Percentiles rank a stretch among this genome's conserved stretches.
phyloP scores from a whole-genome alignment of 768 basidiomycete species.

The Termitomyces sp. region DNA sequence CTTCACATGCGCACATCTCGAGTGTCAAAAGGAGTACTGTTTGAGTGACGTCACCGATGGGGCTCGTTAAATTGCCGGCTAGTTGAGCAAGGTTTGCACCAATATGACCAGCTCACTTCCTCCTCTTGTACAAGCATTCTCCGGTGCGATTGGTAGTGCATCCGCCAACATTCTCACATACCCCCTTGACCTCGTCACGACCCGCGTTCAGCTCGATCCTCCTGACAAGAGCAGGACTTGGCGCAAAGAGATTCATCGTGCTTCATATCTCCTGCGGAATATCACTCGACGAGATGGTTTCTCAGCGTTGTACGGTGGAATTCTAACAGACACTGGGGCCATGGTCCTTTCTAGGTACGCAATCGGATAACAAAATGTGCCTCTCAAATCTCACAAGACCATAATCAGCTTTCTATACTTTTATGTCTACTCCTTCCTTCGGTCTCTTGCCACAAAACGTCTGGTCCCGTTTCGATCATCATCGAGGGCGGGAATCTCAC shows the following conservation, averaged over 20 bases:
- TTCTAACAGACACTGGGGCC: neutral
- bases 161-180: conserved; percentile 49
- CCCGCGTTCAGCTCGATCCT: conserved; percentile 42
- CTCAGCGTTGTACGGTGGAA: neutral
- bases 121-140: conserved; percentile 38
- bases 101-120: conserved; percentile 58
- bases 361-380: neutral
- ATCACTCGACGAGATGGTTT: neutral
- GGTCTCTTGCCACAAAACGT: neutral
- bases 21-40: too few species aligned
- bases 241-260: neutral
- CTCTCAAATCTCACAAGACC: neutral
- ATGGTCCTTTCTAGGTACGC: neutral
- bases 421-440: neutral
- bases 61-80: neutral
- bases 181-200: conserved; percentile 57
- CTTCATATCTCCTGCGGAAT: neutral
- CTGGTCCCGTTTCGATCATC: neutral
- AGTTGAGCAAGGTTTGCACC: neutral
- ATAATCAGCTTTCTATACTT: neutral
- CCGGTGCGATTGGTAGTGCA: conserved; percentile 55
- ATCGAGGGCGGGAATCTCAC: neutral
- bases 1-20: too few species aligned
- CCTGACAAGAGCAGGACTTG: conserved; percentile 9
- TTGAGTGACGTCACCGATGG: neutral